A percentile compares a stretch with the other conserved stretches of the same genome.
Evolutionary conservation across 495 filamentous ascomycete species (phyloP).

Genomic region (Aspergillus steynii): DNA sequence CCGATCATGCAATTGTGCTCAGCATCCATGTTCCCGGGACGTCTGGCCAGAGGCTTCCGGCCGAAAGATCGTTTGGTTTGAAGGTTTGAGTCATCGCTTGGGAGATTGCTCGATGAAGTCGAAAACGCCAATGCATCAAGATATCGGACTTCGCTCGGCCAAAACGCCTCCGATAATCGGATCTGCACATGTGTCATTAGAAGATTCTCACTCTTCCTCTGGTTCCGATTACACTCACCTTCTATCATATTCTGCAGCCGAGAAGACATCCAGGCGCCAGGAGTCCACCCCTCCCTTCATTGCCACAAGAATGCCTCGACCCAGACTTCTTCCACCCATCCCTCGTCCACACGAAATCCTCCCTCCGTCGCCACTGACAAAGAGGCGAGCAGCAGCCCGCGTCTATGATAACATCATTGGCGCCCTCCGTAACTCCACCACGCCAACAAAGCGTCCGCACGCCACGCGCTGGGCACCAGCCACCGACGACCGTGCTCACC

Average conservation of each 20-base stretch:
- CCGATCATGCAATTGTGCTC: neutral
- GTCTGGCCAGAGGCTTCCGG: neutral
- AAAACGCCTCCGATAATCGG: neutral
- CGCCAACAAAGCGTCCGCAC: neutral
- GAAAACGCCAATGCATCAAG: neutral
- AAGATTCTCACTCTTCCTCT: neutral
- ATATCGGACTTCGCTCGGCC: neutral
- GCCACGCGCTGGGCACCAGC: neutral
- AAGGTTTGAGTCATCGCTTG: neutral
- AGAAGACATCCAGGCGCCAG: too few relatives aligned
- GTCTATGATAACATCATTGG: neutral
- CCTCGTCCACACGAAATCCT: neutral
- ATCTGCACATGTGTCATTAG: neutral
- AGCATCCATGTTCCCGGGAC: neutral
- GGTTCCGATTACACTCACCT: neutral
- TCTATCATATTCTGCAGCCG: neutral
- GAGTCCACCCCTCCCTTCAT: neutral
- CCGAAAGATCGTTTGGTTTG: neutral
- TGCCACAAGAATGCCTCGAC: neutral
- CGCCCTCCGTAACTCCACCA: too few relatives aligned
- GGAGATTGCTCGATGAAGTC: too few relatives aligned
- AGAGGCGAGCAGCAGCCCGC: neutral
- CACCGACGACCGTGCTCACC: neutral
- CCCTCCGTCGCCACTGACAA: neutral
- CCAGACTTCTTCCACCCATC: neutral